These are phyloP conservation scores for Trichosporon asahii DNA, from an alignment of 1,284 basidiomycete species.

Conservation along the genomic window DNA sequence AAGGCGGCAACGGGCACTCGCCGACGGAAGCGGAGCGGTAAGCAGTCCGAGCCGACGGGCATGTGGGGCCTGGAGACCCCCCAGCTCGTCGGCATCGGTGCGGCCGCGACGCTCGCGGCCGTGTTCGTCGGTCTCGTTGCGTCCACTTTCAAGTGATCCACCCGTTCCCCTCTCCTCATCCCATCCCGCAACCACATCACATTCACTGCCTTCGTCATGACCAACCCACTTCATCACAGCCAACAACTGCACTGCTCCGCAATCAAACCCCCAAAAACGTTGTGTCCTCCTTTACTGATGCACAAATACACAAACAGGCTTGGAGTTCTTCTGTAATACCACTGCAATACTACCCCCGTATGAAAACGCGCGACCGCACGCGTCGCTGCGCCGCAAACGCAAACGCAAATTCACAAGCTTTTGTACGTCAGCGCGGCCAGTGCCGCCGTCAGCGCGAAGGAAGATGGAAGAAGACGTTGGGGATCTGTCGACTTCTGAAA, in stretches of 20 bases:
- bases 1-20: constrained; percentile 11
- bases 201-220: neutral
- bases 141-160: constrained; percentile 33
- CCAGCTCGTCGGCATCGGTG: constrained; percentile 34
- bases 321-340: constrained; percentile 7
- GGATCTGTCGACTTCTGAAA: too few species aligned
- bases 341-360: neutral
- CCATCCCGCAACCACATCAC: too few species aligned
- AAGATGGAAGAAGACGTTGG: neutral
- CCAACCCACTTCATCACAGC: neutral
- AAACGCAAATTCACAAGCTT: neutral
- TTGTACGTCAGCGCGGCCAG: neutral
- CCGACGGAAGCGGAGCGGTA: constrained; percentile 6
- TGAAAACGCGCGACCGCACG: neutral
- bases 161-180: neutral
- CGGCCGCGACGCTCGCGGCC: constrained; percentile 40
- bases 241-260: neutral
- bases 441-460: neutral
- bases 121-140: constrained; percentile 48
- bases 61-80: constrained; percentile 18
- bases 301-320: constrained; percentile 8
- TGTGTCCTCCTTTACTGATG: constrained; percentile 6
- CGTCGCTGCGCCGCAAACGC: neutral
- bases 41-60: constrained; percentile 7
- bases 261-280: neutral